phyloP scores from a whole-genome alignment of 1,284 basidiomycete species.

The Cryptococcus hybrid region DNA sequence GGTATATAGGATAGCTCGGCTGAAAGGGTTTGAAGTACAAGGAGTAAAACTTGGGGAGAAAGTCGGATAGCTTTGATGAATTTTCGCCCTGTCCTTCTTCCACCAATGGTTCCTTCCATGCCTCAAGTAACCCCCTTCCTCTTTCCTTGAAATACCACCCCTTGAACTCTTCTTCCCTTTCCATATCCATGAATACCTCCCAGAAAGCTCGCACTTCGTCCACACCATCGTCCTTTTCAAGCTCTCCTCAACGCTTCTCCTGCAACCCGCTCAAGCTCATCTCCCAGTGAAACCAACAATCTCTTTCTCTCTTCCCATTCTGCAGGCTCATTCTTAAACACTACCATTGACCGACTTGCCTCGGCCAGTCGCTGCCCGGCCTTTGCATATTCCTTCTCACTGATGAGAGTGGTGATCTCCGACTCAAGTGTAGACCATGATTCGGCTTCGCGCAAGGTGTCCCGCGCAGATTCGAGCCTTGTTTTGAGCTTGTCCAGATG shows the following conservation, averaged over 20 bases:
- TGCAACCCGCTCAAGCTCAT: slow-evolving; percentile 85
- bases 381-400: slow-evolving; percentile 65
- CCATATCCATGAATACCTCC: slow-evolving; percentile 81
- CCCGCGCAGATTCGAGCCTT: slow-evolving; percentile 79
- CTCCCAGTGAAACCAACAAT: slow-evolving; percentile 84
- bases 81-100: slow-evolving; percentile 44
- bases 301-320: slow-evolving; percentile 81
- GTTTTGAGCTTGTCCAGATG: slow-evolving; percentile 76
- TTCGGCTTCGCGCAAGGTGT: slow-evolving; percentile 84
- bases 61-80: slow-evolving; percentile 57
- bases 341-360: slow-evolving; percentile 78
- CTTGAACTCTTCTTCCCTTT: slow-evolving; percentile 83
- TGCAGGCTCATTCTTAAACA: slow-evolving; percentile 77
- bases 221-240: slow-evolving; percentile 73
- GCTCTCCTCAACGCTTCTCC: slow-evolving; percentile 81
- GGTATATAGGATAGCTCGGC: slow-evolving; percentile 71
- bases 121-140: slow-evolving; percentile 60
- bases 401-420: slow-evolving; percentile 77
- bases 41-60: slow-evolving; percentile 64
- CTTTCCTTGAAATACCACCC: slow-evolving; percentile 89
- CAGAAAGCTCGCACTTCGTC: slow-evolving; percentile 57
- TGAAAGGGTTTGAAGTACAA: slow-evolving; percentile 62
- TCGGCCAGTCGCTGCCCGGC: slow-evolving; percentile 85
- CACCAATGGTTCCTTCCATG: slow-evolving; percentile 64
- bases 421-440: slow-evolving; percentile 90